Percentiles rank a stretch among this genome's conserved stretches.
These are phyloP conservation scores for Nothophoma quercina DNA, from an alignment of 2,329 filamentous ascomycete genomes.

Conservation along the genomic window DNA sequence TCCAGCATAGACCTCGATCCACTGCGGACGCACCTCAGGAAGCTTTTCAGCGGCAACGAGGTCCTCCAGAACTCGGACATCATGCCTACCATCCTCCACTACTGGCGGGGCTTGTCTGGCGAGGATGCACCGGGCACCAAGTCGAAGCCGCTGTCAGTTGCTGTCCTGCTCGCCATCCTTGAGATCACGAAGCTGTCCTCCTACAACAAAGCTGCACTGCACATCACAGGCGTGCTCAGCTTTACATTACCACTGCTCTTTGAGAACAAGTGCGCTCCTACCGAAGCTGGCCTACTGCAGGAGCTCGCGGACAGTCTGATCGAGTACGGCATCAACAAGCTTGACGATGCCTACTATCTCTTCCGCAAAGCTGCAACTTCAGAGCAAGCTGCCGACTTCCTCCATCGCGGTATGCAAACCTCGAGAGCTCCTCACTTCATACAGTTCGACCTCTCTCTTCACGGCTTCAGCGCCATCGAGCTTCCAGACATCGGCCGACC, in stretches of 20 bases:
- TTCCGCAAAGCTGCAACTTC: conserved; percentile 64
- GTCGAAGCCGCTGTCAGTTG: conserved; percentile 46
- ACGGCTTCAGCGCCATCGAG: conserved; percentile 91
- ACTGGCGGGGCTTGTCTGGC: conserved; percentile 48
- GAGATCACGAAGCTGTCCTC: conserved; percentile 46
- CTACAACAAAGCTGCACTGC: conserved; percentile 49
- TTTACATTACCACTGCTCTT: conserved; percentile 46
- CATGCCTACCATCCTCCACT: conserved; percentile 49
- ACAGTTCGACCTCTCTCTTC: conserved; percentile 89
- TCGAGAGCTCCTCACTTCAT: conserved; percentile 84
- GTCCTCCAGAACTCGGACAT: conserved; percentile 52
- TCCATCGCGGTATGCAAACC: conserved; percentile 74
- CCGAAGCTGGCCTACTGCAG: conserved; percentile 59
- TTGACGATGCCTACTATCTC: conserved; percentile 85
- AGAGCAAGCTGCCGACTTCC: conserved; percentile 68
- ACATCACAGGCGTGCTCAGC: conserved; percentile 47
- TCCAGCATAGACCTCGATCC: conserved; percentile 36
- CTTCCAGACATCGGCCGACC: conserved; percentile 81
- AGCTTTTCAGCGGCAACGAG: conserved; percentile 51
- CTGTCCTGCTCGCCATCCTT: conserved; percentile 46
- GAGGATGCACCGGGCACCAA: conserved; percentile 40
- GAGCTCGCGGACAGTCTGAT: conserved; percentile 74
- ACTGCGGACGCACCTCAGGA: conserved; percentile 40
- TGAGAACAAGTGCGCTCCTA: conserved; percentile 42
- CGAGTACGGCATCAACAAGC: conserved; percentile 75